phyloP scores from a whole-genome alignment of 73 alveolate genomes.

The Tetrahymena malaccensis region DNA sequence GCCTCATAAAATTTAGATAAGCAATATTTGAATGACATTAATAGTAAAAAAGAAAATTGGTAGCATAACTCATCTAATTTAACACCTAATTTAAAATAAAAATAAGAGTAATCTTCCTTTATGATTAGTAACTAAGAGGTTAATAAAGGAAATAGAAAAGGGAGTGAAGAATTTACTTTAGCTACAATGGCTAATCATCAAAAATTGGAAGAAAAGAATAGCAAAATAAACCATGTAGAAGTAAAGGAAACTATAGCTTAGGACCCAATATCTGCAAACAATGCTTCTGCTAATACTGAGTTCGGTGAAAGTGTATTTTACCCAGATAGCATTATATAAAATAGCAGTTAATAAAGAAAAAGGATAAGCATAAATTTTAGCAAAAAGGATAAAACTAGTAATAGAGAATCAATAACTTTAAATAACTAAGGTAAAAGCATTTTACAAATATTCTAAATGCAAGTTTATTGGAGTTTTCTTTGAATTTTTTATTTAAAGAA shows the following conservation, averaged over 20 bases:
- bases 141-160: background rate
- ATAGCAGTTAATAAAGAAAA: background rate
- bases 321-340: background rate
- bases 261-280: background rate
- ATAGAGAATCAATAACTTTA: background rate
- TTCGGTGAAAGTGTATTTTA: background rate
- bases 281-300: background rate
- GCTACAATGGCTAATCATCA: background rate
- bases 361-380: background rate
- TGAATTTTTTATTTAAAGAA: too few species aligned
- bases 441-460: background rate
- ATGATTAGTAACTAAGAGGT: background rate
- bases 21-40: background rate
- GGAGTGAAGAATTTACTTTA: background rate
- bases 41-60: background rate
- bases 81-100: background rate
- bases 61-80: background rate
- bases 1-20: background rate
- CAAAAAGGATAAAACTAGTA: background rate
- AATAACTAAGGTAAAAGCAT: background rate
- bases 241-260: background rate
- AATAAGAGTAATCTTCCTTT: background rate
- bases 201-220: background rate
- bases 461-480: too few species aligned
- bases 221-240: background rate